Conservation (phyloP, 2,329 filamentous ascomycete genomes). For the Aspergillus amoenus region DNA sequence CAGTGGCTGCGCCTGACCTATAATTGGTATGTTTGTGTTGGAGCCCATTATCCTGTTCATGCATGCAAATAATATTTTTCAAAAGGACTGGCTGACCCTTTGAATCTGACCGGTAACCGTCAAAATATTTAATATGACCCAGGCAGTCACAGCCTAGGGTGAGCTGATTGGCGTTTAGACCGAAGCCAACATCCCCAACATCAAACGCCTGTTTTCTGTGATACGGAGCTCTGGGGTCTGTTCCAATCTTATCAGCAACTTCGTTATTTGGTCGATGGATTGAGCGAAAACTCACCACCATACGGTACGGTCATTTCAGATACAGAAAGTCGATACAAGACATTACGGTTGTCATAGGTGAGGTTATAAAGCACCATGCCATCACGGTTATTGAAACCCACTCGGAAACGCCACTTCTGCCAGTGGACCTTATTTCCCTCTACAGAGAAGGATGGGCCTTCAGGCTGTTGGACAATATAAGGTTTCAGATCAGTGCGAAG, state of each 20-base stretch:
- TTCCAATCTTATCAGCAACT: conserved; percentile 28
- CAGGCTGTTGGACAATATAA: conserved; percentile 63
- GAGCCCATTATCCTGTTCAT: conserved; percentile 69
- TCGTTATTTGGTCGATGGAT: not conserved
- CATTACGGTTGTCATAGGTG: conserved; percentile 59
- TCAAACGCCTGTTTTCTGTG: conserved; percentile 72
- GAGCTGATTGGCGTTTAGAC: conserved; percentile 68
- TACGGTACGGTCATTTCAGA: conserved; percentile 64
- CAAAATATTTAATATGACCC: conserved; percentile 68
- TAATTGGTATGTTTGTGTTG: conserved; percentile 74
- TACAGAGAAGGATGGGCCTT: conserved; percentile 62
- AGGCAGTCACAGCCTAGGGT: conserved; percentile 70
- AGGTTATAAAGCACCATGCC: conserved; percentile 69
- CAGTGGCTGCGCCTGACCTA: conserved; percentile 62
- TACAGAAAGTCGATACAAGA: conserved; percentile 67
- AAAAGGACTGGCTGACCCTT: conserved; percentile 59
- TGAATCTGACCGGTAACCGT: conserved; percentile 57
- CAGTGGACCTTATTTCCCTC: conserved; percentile 59
- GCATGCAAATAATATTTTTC: conserved; percentile 68
- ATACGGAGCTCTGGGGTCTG: conserved; percentile 65
- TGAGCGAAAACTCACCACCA: conserved; percentile 29
- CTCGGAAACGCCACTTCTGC: conserved; percentile 66
- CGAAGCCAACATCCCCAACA: conserved; percentile 65
- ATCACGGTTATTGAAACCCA: conserved; percentile 63
- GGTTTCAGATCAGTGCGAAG: conserved; percentile 64